These are phyloP conservation scores for Trypanosoma theileri DNA, from an alignment of 208 protist species.

Conservation along the genomic window DNA sequence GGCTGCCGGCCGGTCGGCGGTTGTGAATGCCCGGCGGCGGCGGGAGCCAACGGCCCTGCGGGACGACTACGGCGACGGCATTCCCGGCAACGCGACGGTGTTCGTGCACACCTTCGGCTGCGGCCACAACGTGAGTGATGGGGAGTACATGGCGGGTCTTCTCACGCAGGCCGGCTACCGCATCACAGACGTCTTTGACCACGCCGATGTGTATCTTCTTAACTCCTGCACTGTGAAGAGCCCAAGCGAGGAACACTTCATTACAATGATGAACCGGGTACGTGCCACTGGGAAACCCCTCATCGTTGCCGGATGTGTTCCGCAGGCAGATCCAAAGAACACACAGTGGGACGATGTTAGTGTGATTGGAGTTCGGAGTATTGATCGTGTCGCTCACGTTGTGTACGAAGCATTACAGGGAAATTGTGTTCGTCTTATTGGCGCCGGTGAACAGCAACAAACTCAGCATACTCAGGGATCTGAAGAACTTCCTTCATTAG, in stretches of 20 bases:
- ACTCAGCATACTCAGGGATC: constrained; percentile 1
- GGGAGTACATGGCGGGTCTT: constrained; percentile 89
- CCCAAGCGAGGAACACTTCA: constrained; percentile 61
- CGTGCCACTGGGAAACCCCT: constrained; percentile 35
- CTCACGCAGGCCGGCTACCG: constrained; percentile 53
- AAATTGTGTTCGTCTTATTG: constrained; percentile 57
- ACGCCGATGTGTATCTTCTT: constrained; percentile 61
- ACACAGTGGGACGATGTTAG: constrained; percentile 33
- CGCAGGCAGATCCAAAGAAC: constrained; percentile 57
- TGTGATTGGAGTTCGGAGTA: constrained; percentile 64
- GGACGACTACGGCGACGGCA: constrained; percentile 31
- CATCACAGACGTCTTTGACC: constrained; percentile 39
- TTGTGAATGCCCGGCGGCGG: constrained; percentile 25
- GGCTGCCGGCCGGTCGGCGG: not conserved
- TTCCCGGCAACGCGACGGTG: constrained; percentile 48
- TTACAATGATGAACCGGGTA: constrained; percentile 44
- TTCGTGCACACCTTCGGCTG: constrained; percentile 87
- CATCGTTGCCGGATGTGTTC: constrained; percentile 74
- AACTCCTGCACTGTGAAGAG: constrained; percentile 89
- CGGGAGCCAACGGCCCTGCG: not conserved
- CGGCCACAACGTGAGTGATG: constrained; percentile 74
- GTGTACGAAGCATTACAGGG: constrained; percentile 73
- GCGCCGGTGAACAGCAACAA: not conserved
- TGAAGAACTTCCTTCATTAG: constrained; percentile 47
- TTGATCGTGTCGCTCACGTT: constrained; percentile 71